Percentiles rank a stretch among this genome's conserved stretches.
phyloP scores from a whole-genome alignment of 352 stramenopile genomes.

The Pythium plurisporium region DNA sequence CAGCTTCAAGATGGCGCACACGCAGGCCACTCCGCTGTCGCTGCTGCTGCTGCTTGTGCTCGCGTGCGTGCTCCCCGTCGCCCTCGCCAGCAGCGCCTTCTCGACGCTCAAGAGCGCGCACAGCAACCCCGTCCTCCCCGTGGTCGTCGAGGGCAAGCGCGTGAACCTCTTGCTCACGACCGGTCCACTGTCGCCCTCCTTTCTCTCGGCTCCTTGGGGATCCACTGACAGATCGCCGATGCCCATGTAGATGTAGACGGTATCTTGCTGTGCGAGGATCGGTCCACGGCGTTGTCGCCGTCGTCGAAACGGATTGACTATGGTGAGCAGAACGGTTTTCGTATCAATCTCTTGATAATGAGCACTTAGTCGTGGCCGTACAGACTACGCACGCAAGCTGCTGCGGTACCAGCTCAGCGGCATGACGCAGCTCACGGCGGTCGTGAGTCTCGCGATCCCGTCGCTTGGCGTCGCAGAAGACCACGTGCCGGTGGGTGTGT shows the following conservation, averaged over 20 bases:
- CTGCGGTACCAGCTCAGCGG: slow-evolving; percentile 45
- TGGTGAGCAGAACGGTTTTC: no score
- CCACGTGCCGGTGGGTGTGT: slow-evolving; percentile 31
- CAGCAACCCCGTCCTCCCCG: slow-evolving; percentile 40
- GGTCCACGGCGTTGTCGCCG: neutral
- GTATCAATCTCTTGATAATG: no score
- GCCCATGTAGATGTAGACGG: slow-evolving; percentile 44
- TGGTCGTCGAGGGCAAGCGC: slow-evolving; percentile 25
- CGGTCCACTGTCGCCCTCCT: slow-evolving; percentile 13
- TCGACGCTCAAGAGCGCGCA: slow-evolving; percentile 34
- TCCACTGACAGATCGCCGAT: no score
- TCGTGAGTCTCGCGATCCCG: slow-evolving; percentile 26
- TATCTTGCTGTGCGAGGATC: slow-evolving; percentile 35
- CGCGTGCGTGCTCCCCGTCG: neutral
- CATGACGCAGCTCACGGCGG: slow-evolving; percentile 25
- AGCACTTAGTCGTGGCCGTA: no score
- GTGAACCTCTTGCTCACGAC: slow-evolving; percentile 43
- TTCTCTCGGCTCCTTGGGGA: no score
- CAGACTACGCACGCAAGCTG: slow-evolving; percentile 55
- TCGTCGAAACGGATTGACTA: slow-evolving; percentile 27
- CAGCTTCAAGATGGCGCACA: slow-evolving; percentile 23
- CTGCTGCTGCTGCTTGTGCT: neutral
- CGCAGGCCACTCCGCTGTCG: no score
- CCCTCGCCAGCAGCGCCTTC: neutral
- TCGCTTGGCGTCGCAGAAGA: slow-evolving; percentile 20